Evolutionary conservation across 257 asterid species (phyloP).

Genomic region (Paraleonurus japonicus): DNA sequence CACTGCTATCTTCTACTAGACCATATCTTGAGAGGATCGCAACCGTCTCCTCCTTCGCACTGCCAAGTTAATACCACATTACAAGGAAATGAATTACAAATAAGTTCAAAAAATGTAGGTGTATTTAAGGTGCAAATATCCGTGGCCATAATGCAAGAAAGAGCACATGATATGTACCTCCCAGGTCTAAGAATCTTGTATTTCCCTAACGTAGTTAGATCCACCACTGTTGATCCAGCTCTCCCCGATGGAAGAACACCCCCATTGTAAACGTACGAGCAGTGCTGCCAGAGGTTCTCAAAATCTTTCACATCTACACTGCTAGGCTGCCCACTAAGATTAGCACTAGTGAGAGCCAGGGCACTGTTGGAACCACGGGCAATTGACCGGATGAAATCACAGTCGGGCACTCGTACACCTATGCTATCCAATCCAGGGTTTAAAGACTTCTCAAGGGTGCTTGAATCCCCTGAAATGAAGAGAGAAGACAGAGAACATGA

Average conservation of each 20-base stretch:
- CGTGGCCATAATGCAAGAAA: background rate
- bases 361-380: slow-evolving; percentile 79
- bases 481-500: background rate
- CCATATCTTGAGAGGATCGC: slow-evolving; percentile 53
- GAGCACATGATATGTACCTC: slow-evolving; percentile 44
- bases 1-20: slow-evolving; percentile 42
- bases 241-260: slow-evolving; percentile 91
- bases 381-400: slow-evolving; percentile 61
- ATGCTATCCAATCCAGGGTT: slow-evolving; percentile 84
- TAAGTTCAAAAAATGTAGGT: no score
- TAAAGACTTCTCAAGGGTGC: slow-evolving; percentile 76
- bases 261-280: slow-evolving; percentile 67
- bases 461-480: slow-evolving; percentile 58
- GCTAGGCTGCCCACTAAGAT: slow-evolving; percentile 79
- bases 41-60: slow-evolving; percentile 69
- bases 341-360: slow-evolving; percentile 90
- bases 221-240: slow-evolving; percentile 84
- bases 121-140: no score
- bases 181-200: slow-evolving; percentile 87
- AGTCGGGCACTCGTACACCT: slow-evolving; percentile 81
- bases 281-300: slow-evolving; percentile 73
- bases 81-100: no score
- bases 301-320: slow-evolving; percentile 81
- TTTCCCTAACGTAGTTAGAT: slow-evolving; percentile 65
- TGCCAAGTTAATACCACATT: slow-evolving; percentile 27